These are phyloP conservation scores for Pythium angustatum DNA, from an alignment of 352 stramenopile species.

Conservation along the genomic window DNA sequence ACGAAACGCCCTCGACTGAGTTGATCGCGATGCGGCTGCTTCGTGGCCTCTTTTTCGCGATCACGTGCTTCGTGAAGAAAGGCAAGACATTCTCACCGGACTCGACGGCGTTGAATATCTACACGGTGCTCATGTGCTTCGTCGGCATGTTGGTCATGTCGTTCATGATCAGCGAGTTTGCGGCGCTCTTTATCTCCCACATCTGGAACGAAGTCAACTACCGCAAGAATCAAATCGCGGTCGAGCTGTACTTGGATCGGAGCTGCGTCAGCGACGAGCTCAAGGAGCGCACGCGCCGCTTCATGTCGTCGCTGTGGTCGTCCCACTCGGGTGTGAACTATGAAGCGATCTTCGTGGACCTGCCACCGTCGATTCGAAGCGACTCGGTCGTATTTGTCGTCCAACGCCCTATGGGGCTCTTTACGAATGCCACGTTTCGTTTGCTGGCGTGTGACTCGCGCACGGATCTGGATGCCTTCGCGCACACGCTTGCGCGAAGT, in stretches of 20 bases:
- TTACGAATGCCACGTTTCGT: conserved; percentile 24
- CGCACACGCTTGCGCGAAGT: conserved; percentile 9
- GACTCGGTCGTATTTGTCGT: conserved; percentile 21
- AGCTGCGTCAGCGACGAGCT: conserved; percentile 23
- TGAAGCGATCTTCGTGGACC: conserved; percentile 23
- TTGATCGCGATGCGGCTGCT: conserved; percentile 36
- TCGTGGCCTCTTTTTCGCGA: conserved; percentile 30
- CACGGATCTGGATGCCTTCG: conserved; percentile 14
- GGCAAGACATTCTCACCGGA: conserved; percentile 30
- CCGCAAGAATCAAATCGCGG: conserved; percentile 69
- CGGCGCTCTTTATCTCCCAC: conserved; percentile 44
- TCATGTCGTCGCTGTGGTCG: conserved; percentile 32
- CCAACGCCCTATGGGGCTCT: conserved; percentile 15
- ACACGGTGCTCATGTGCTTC: conserved; percentile 29
- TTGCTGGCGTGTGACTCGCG: conserved; percentile 15
- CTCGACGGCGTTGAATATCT: conserved; percentile 20
- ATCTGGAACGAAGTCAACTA: conserved; percentile 45
- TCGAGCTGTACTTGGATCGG: conserved; percentile 44
- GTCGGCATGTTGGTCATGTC: conserved; percentile 63
- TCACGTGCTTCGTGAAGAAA: conserved; percentile 36
- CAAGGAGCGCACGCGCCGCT: conserved; percentile 24
- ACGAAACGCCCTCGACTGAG: conserved; percentile 30
- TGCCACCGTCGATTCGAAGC: conserved; percentile 25
- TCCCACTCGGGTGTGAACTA: conserved; percentile 26
- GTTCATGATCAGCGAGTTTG: conserved; percentile 77